A percentile compares a stretch with the other conserved stretches of the same genome.
Conservation (phyloP, 768 basidiomycete species). For the Trametes maxima region DNA sequence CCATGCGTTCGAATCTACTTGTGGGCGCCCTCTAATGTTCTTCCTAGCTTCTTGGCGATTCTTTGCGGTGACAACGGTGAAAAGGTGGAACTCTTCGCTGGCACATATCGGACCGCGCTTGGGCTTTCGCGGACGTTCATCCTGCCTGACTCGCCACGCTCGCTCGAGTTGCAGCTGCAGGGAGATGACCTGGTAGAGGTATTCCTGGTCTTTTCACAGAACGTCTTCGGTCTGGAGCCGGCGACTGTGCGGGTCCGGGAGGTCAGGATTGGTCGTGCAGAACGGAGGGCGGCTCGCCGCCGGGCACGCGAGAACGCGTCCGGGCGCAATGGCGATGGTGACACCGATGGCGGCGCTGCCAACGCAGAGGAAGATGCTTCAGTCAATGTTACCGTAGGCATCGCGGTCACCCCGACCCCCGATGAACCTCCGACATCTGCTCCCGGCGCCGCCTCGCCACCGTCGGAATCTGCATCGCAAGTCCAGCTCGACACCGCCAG, state of each 20-base stretch:
- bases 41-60: conserved; percentile 81
- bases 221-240: conserved; percentile 90
- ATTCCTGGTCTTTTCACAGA: conserved; percentile 88
- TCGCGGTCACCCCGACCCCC: conserved; percentile 47
- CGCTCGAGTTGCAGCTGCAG: conserved; percentile 84
- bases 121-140: conserved; percentile 93
- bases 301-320: conserved; percentile 68
- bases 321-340: conserved; percentile 48
- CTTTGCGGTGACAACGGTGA: conserved; percentile 91
- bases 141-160: conserved; percentile 86
- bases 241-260: conserved; percentile 94
- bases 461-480: conserved; percentile 26
- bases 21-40: neutral
- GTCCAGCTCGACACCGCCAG: conserved; percentile 36
- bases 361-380: conserved; percentile 39
- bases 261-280: conserved; percentile 87
- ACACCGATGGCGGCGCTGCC: conserved; percentile 41
- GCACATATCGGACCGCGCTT: conserved; percentile 86
- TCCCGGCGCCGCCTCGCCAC: conserved; percentile 25
- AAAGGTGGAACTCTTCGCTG: conserved; percentile 92
- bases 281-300: conserved; percentile 81
- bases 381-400: conserved; percentile 63
- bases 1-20: neutral
- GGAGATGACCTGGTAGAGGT: conserved; percentile 93
- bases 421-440: conserved; percentile 24